Conservation (phyloP, 2,329 filamentous ascomycete genomes). For the Davidsoniella australis region DNA sequence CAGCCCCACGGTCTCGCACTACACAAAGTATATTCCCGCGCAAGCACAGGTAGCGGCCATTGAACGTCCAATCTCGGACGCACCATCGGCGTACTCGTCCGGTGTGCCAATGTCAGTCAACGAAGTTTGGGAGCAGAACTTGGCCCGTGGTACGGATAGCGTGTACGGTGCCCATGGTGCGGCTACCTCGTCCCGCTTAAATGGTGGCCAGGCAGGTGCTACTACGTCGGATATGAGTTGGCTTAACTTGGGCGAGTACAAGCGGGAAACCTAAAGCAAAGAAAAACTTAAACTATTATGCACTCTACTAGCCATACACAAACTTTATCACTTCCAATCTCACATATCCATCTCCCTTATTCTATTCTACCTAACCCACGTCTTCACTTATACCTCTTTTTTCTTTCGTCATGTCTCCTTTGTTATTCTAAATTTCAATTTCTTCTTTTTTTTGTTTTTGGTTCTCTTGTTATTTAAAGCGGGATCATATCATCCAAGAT, state of each 20-base stretch:
- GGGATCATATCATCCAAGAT: too few relatives aligned
- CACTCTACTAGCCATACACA: too few relatives aligned
- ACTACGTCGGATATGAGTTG: constrained; percentile 58
- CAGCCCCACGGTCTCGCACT: constrained; percentile 52
- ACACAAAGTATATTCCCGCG: constrained; percentile 31
- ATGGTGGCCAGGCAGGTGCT: constrained; percentile 24
- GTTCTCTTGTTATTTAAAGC: too few relatives aligned
- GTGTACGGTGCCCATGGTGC: constrained; percentile 21
- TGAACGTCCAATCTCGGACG: constrained; percentile 36
- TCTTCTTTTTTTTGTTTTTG: too few relatives aligned
- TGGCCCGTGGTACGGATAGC: constrained; percentile 33
- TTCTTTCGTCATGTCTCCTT: too few relatives aligned
- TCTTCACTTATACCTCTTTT: too few relatives aligned
- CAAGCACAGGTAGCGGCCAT: constrained; percentile 39
- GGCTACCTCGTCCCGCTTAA: constrained; percentile 13
- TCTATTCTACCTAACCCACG: too few relatives aligned
- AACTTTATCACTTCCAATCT: too few relatives aligned
- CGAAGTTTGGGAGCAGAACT: constrained; percentile 34
- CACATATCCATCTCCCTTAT: too few relatives aligned
- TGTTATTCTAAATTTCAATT: too few relatives aligned
- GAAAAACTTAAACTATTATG: too few relatives aligned
- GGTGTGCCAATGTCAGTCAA: constrained; percentile 47
- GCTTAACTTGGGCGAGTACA: constrained; percentile 48
- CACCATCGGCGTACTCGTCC: constrained; percentile 43
- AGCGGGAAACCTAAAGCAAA: constrained; percentile 1